Base-by-base conservation (phyloP, 2,329 filamentous ascomycete species). In the Xylaria sp. region DNA sequence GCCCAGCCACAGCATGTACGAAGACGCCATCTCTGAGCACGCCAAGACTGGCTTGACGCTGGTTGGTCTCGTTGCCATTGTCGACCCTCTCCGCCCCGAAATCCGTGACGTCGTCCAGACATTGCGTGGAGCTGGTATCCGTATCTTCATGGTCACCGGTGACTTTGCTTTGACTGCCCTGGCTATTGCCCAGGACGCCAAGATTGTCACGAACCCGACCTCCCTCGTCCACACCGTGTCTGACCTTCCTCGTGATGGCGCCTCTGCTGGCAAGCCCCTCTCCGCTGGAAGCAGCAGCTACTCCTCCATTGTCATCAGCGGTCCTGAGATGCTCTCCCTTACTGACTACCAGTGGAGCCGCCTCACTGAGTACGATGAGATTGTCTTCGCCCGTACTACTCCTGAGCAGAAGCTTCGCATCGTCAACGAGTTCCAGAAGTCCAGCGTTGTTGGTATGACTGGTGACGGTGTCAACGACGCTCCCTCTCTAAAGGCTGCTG, bases 381-480 rank as follows among this genome's bases (percentile, higher is more conserved):
- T 92, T 44, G 86, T 92, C 10, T 91, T 92, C 69, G 86, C 89
- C 0, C 80, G 88, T 10, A 92, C 88, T 0, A 91, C 89, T 0
- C 89, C 88, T 0, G 88, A 92, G 68, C 88, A 92, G 70, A 92
- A 92, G 70, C 81, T 92, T 5, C 84, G 87, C 39, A 92, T 92
- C 62, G 88, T 92, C n/a, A 83, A 83, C 35, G 88, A 90, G 70
- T 86, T 91, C 62, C 88, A 90, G 69, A 73, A 78, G 0, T 77
- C 82, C 7, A 78, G 82, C 69, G 88, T 89, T 1, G 84, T 95
- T 0, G 91, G 86, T 46, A 94, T 95, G 84, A 90, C 92, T 1
- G 91, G 91, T 44, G 91, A 95, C 66, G 91, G 91, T 16, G 90
- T 93, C 66, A 95, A 95, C 68, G 91, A 96, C 69, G 88, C 90